These are phyloP conservation scores for Quercus agrifolia DNA, from an alignment of 306 rosid genomes.

Conservation along the genomic window DNA sequence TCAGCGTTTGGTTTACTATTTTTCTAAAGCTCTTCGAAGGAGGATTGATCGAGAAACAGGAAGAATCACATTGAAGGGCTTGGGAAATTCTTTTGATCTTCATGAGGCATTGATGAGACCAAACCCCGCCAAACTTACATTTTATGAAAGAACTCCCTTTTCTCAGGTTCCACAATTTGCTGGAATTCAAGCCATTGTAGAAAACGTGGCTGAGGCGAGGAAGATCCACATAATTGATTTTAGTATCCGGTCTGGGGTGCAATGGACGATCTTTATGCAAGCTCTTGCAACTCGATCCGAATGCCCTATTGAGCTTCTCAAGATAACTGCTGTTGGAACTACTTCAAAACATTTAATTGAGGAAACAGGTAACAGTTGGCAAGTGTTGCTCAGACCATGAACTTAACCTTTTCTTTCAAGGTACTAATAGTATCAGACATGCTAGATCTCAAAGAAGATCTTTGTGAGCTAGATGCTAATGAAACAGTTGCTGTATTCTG, in stretches of 20 bases:
- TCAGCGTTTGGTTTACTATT: slow-evolving; percentile 46
- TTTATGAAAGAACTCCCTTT: slow-evolving; percentile 28
- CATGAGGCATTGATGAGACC: slow-evolving; percentile 22
- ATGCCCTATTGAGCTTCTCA: slow-evolving; percentile 29
- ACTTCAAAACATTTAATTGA: slow-evolving; percentile 9
- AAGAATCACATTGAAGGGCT: slow-evolving; percentile 19
- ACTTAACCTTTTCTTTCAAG: slow-evolving; percentile 46
- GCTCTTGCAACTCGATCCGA: slow-evolving; percentile 24
- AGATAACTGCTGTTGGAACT: slow-evolving; percentile 31
- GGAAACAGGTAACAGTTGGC: slow-evolving; percentile 25
- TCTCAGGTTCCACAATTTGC: slow-evolving; percentile 16
- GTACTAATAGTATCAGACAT: slow-evolving; percentile 43
- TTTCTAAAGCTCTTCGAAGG: slow-evolving; percentile 50
- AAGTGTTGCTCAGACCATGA: slow-evolving; percentile 36
- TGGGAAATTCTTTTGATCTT: slow-evolving; percentile 24
- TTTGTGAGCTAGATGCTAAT: slow-evolving; percentile 34
- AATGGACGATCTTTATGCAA: slow-evolving; percentile 40
- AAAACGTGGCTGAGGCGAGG: slow-evolving; percentile 22
- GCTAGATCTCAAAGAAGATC: slow-evolving; percentile 37
- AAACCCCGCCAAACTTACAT: slow-evolving; percentile 21
- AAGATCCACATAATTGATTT: slow-evolving; percentile 39
- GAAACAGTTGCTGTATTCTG: slow-evolving; percentile 47
- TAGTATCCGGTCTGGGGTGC: slow-evolving; percentile 27
- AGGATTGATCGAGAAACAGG: slow-evolving; percentile 57
- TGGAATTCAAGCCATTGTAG: slow-evolving; percentile 41